A percentile compares a stretch with the other conserved stretches of the same genome.
These are phyloP conservation scores for Gamsiella multidivaricata DNA, from an alignment of 192 early-diverging fungal species.

Conservation along the genomic window DNA sequence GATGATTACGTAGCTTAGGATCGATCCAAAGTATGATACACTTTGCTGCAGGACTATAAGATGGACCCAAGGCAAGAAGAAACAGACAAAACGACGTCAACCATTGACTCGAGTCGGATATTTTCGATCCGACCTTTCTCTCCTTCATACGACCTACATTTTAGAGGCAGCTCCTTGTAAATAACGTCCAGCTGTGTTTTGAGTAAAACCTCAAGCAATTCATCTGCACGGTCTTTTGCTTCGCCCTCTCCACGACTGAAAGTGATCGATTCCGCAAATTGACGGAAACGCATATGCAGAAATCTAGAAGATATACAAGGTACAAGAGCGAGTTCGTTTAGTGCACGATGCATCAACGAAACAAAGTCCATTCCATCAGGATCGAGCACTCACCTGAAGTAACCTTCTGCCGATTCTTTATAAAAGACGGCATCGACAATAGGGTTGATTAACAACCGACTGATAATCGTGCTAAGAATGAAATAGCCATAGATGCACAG, in stretches of 20 bases:
- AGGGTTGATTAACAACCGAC: conserved; percentile 76
- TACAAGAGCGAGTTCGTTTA: conserved; percentile 8
- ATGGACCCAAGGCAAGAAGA: no score
- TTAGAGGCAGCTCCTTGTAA: conserved; percentile 59
- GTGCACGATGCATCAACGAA: background rate
- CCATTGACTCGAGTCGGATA: background rate
- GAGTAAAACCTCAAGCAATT: conserved; percentile 65
- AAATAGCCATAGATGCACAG: conserved; percentile 80
- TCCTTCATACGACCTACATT: conserved; percentile 48
- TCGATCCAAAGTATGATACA: conserved; percentile 81
- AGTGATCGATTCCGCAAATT: conserved; percentile 83
- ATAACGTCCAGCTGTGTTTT: conserved; percentile 67
- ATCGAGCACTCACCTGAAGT: conserved; percentile 71
- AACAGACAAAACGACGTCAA: background rate
- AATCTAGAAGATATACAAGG: conserved; percentile 53
- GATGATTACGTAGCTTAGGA: conserved; percentile 84
- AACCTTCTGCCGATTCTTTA: conserved; percentile 84
- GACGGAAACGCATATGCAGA: conserved; percentile 75
- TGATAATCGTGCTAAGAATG: conserved; percentile 67
- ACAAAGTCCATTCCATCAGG: background rate
- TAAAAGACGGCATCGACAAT: conserved; percentile 79
- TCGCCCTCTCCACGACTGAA: conserved; percentile 80
- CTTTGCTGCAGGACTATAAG: conserved; percentile 67
- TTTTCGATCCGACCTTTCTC: background rate
- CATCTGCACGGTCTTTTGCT: conserved; percentile 68